Evolutionary conservation across 768 basidiomycete species (phyloP), one percentile per base, ranked within the genome.

Genomic region (Boletus bicolor): DNA sequence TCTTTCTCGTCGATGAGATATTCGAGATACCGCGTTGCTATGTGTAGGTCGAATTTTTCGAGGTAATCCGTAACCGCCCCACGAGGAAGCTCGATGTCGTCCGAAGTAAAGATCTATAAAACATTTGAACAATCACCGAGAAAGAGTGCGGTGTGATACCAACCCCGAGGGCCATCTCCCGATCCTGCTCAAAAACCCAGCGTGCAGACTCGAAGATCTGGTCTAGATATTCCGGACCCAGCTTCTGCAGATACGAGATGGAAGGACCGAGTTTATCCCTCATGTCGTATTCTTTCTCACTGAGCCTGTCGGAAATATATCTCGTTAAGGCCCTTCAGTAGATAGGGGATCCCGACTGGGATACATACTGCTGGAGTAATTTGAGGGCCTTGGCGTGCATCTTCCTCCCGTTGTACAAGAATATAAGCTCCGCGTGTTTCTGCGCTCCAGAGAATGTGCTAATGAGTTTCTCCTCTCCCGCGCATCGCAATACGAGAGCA

Each of bases 391-490:
- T 89, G 0, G 78, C 77, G 63, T 99, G 97, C 93, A 96, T 97
- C 75, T 90, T 89, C 77, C 94, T 94, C 36, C 93, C 93, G 61
- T 92, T 84, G 67, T 98, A 99, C 32, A 98, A 73, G 68, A 91
- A 92, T 44, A 92, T 84, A 37, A 99, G 80, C 67, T 98, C 97
- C 0, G 85, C 80, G 67, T 84, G 91, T 87, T 94, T 96, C 95
- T 98, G 58, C 35, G 4, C 3, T 3, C 47, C 49, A 50, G 7
- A 26, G 5, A 36, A 49, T 24, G 21, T 6, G 44, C 54, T 6
- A 32, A 19, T 41, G 5, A 56, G 26, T 44, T 34, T 2, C 5
- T 39, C 42, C 19, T 37, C 26, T 44, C 8, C 30, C 8, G 11
- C 26, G 14, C 21, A 19, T 14, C 14, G 26, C 17, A 5, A n/a